phyloP scores from a whole-genome alignment of 2,329 filamentous ascomycete species.

The Magnaporthiopsis poae region DNA sequence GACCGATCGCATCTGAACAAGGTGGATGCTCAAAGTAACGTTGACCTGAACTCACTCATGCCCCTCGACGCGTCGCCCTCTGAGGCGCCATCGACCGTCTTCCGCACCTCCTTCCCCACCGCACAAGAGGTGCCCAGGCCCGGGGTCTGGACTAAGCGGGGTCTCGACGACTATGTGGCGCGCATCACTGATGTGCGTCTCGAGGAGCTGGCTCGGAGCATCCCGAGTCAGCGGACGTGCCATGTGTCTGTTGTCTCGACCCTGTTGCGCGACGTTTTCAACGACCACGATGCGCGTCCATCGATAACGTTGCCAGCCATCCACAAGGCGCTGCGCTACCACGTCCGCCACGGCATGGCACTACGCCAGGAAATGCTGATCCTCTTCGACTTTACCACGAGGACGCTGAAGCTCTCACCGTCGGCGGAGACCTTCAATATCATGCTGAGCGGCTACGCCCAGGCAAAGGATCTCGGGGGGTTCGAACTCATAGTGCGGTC shows the following conservation, averaged over 20 bases:
- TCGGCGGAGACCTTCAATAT: constrained; percentile 40
- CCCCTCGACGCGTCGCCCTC: constrained; percentile 7
- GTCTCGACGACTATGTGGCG: neutral
- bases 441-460: constrained; percentile 31
- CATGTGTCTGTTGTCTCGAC: constrained; percentile 16
- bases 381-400: constrained; percentile 21
- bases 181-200: neutral
- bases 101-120: constrained; percentile 2
- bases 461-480: constrained; percentile 30
- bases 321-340: constrained; percentile 35
- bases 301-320: constrained; percentile 30
- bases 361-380: constrained; percentile 19
- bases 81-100: neutral
- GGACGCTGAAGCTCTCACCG: constrained; percentile 18
- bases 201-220: neutral
- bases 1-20: neutral
- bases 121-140: constrained; percentile 4
- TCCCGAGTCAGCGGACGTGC: constrained; percentile 3
- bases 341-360: constrained; percentile 20
- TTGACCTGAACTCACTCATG: neutral
- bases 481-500: constrained; percentile 31
- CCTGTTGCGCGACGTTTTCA: constrained; percentile 30
- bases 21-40: neutral
- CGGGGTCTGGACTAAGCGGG: neutral
- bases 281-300: constrained; percentile 23